phyloP scores from a whole-genome alignment of 1,139 yeast species.

The Scheffersomyces titani region DNA sequence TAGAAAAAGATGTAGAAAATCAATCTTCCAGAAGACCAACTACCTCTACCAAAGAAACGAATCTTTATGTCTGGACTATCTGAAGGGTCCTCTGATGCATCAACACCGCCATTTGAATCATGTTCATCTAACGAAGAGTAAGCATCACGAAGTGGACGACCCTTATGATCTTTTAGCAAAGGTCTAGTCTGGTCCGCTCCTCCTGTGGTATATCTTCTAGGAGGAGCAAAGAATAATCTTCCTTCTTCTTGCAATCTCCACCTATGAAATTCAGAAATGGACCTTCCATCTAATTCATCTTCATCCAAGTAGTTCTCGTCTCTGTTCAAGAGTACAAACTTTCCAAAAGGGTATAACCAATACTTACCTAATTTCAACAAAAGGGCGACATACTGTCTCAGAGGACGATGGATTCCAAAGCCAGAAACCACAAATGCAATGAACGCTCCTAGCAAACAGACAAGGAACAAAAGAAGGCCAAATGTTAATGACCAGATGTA shows the following conservation, averaged over 20 bases:
- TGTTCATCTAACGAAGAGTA: slow-evolving; percentile 32
- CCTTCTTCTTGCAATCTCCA: slow-evolving; percentile 87
- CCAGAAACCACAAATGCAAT: slow-evolving; percentile 50
- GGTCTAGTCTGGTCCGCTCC: slow-evolving; percentile 36
- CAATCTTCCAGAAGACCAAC: slow-evolving; percentile 86
- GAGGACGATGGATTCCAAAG: slow-evolving; percentile 36
- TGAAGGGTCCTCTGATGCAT: slow-evolving; percentile 30
- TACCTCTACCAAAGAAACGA: slow-evolving; percentile 88
- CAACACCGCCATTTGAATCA: slow-evolving; percentile 8
- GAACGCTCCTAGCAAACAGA: slow-evolving; percentile 53
- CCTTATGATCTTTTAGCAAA: slow-evolving; percentile 45
- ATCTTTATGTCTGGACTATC: slow-evolving; percentile 44
- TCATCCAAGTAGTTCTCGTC: slow-evolving; percentile 83
- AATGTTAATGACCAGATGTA: slow-evolving; percentile 71
- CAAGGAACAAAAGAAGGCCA: slow-evolving; percentile 59
- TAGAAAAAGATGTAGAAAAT: slow-evolving; percentile 77
- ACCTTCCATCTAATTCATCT: slow-evolving; percentile 86
- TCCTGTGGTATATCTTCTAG: slow-evolving; percentile 41
- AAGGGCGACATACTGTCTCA: slow-evolving; percentile 59
- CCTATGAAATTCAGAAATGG: slow-evolving; percentile 79
- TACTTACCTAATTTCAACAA: slow-evolving; percentile 68
- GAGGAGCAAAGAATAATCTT: slow-evolving; percentile 71
- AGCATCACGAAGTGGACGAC: slow-evolving; percentile 43
- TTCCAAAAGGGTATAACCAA: slow-evolving; percentile 85
- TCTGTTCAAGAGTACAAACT: slow-evolving; percentile 73